Percentiles rank a stretch among this genome's conserved stretches.
These are phyloP conservation scores for Cynara cardunculus DNA, from an alignment of 129 eudicot species.

Conservation along the genomic window DNA sequence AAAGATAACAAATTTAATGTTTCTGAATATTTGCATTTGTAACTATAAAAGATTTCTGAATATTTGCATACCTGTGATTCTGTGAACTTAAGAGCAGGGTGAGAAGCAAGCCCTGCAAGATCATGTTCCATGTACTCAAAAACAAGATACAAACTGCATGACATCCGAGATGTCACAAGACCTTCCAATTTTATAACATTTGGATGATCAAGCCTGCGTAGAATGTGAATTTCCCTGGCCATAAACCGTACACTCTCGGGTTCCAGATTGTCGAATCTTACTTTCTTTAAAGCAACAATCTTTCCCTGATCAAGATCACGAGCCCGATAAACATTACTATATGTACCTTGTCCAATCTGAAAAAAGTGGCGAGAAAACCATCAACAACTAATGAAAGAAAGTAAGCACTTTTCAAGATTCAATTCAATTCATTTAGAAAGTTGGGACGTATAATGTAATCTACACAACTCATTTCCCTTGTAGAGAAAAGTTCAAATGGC, in stretches of 20 bases:
- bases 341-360: slow-evolving; percentile 97
- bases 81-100: slow-evolving; percentile 67
- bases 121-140: slow-evolving; percentile 96
- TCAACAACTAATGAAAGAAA: slow-evolving; percentile 4
- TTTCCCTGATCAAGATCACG: slow-evolving; percentile 81
- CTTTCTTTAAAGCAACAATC: slow-evolving; percentile 89
- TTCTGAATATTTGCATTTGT: background rate
- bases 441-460: background rate
- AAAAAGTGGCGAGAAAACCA: slow-evolving; percentile 5
- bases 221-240: slow-evolving; percentile 84
- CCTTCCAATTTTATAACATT: slow-evolving; percentile 90
- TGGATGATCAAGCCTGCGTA: slow-evolving; percentile 81
- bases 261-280: slow-evolving; percentile 72
- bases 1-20: background rate
- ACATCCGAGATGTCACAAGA: slow-evolving; percentile 75
- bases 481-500: too few species aligned
- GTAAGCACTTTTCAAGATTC: slow-evolving; percentile 1
- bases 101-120: slow-evolving; percentile 83
- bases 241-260: slow-evolving; percentile 89
- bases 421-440: background rate
- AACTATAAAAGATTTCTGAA: background rate
- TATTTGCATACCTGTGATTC: slow-evolving; percentile 91
- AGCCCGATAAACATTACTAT: slow-evolving; percentile 84
- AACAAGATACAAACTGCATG: slow-evolving; percentile 85
- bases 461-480: background rate